Percentiles rank a stretch among this genome's conserved stretches.
Conservation (phyloP, 371 early-diverging fungal genomes). For the Mortierella polycephala region DNA sequence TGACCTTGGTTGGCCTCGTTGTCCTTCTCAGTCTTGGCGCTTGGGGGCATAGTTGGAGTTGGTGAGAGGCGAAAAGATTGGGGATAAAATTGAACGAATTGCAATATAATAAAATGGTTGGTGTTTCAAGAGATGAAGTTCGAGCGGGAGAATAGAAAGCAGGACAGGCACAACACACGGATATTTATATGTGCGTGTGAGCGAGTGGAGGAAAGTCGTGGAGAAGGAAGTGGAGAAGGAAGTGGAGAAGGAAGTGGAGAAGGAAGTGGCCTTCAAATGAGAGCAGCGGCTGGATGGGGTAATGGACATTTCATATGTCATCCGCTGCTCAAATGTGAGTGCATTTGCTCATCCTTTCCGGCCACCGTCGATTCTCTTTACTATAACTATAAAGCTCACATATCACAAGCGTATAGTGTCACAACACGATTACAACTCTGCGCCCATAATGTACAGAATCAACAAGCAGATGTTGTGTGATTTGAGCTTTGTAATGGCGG, state of each 20-base stretch:
- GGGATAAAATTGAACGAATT: not conserved
- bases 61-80: not conserved
- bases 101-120: too few species aligned
- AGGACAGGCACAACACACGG: not conserved
- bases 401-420: too few species aligned
- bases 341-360: too few species aligned
- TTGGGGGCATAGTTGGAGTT: slow-evolving; percentile 34
- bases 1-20: slow-evolving; percentile 6
- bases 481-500: too few species aligned
- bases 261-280: not conserved
- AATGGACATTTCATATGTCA: slow-evolving; percentile 1
- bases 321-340: not conserved
- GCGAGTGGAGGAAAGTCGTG: not conserved
- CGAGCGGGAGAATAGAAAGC: not conserved
- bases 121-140: not conserved
- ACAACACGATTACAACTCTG: too few species aligned
- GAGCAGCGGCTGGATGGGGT: too few species aligned
- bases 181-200: not conserved
- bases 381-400: too few species aligned
- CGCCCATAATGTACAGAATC: too few species aligned
- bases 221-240: slow-evolving; percentile 5
- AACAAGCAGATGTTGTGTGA: too few species aligned
- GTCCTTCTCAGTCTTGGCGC: slow-evolving; percentile 24
- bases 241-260: slow-evolving; percentile 2
- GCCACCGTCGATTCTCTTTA: too few species aligned